A percentile compares a stretch with the other conserved stretches of the same genome.
Evolutionary conservation across 805 yeast species (phyloP).

Genomic region (Ogataea salicorniae): DNA sequence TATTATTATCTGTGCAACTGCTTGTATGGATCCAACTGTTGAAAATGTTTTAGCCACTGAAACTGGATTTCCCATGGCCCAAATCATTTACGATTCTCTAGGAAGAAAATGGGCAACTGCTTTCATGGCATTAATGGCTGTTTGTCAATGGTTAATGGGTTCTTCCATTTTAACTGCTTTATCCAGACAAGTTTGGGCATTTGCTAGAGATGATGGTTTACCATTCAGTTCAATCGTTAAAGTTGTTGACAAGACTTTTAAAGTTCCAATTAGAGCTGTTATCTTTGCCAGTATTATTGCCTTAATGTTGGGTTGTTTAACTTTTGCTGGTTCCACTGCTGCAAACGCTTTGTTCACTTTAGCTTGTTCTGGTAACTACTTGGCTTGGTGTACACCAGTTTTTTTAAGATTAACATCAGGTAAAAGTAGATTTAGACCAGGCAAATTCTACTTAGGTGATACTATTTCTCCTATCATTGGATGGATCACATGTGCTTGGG

Average conservation of each 20-base stretch:
- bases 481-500: constrained; percentile 44
- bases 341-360: constrained; percentile 63
- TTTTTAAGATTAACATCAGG: constrained; percentile 48
- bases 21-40: constrained; percentile 47
- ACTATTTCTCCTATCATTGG: constrained; percentile 39
- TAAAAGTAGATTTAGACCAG: constrained; percentile 50
- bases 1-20: constrained; percentile 47
- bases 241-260: constrained; percentile 47
- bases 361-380: constrained; percentile 55
- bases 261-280: constrained; percentile 66
- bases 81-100: constrained; percentile 54
- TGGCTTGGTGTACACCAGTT: constrained; percentile 62
- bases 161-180: constrained; percentile 56
- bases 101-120: constrained; percentile 65
- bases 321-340: constrained; percentile 55
- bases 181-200: constrained; percentile 70
- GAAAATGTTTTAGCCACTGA: constrained; percentile 36
- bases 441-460: constrained; percentile 60
- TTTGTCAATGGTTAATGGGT: constrained; percentile 65
- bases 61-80: constrained; percentile 62
- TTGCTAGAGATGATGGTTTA: constrained; percentile 74
- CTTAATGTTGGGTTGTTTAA: constrained; percentile 49
- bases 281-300: constrained; percentile 45
- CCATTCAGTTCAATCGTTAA: constrained; percentile 55
- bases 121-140: constrained; percentile 50